These are phyloP conservation scores for Mycotypha africana DNA, from an alignment of 371 early-diverging fungal species.

Conservation along the genomic window DNA sequence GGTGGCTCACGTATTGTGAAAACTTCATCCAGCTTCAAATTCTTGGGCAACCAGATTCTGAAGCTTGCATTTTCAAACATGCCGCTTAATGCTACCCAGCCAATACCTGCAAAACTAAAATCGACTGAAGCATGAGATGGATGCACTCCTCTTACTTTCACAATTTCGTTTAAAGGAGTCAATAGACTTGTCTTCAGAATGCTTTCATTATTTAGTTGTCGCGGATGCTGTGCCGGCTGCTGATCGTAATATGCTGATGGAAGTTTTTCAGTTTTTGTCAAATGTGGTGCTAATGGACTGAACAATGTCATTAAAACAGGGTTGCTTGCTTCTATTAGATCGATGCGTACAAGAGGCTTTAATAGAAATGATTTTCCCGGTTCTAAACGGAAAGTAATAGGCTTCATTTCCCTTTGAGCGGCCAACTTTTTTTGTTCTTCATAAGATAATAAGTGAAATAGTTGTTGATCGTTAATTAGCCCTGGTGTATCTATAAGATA, in stretches of 20 bases:
- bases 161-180: conserved; percentile 21
- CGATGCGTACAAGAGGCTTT: conserved; percentile 62
- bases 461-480: conserved; percentile 51
- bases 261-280: conserved; percentile 51
- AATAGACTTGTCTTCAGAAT: conserved; percentile 8
- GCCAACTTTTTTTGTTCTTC: conserved; percentile 47
- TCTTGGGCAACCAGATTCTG: conserved; percentile 48
- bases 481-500: conserved; percentile 67
- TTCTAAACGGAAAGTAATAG: conserved; percentile 49
- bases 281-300: conserved; percentile 49
- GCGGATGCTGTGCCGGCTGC: neutral
- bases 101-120: conserved; percentile 61
- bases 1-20: conserved; percentile 45
- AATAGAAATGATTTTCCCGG: conserved; percentile 52
- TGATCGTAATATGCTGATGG: conserved; percentile 11
- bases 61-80: conserved; percentile 42
- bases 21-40: conserved; percentile 33
- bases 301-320: conserved; percentile 56
- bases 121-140: conserved; percentile 48
- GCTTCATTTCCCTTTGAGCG: conserved; percentile 34
- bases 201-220: conserved; percentile 9
- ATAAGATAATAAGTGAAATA: conserved; percentile 39
- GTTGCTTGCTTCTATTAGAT: conserved; percentile 37
- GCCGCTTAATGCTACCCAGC: conserved; percentile 64
- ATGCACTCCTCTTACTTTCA: conserved; percentile 41